Percentiles rank a stretch among this genome's conserved stretches.
Conservation (phyloP, 2,329 filamentous ascomycete genomes). For the Botrytis medusae region DNA sequence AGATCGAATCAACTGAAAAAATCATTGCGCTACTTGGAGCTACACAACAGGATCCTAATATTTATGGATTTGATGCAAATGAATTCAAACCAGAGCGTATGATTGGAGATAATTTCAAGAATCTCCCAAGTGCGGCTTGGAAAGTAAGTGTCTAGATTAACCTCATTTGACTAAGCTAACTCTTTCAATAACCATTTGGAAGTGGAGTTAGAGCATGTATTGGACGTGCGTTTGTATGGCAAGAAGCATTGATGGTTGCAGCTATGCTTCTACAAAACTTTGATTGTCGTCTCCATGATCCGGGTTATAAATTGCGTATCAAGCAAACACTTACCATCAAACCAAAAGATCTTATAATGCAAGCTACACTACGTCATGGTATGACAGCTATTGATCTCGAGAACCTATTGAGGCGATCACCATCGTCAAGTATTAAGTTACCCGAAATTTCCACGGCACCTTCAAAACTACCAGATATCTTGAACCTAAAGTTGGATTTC, state of each 20-base stretch:
- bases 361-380: slow-evolving; percentile 53
- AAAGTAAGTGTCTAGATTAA: slow-evolving; percentile 42
- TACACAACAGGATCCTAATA: slow-evolving; percentile 60
- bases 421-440: background rate
- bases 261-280: slow-evolving; percentile 70
- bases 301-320: slow-evolving; percentile 55
- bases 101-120: slow-evolving; percentile 66
- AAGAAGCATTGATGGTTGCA: slow-evolving; percentile 64
- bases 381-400: slow-evolving; percentile 47
- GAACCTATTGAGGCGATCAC: slow-evolving; percentile 36
- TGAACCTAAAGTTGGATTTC: background rate
- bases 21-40: slow-evolving; percentile 52
- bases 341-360: slow-evolving; percentile 63
- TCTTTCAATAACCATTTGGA: slow-evolving; percentile 69
- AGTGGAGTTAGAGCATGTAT: slow-evolving; percentile 71
- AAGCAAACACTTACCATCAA: slow-evolving; percentile 61
- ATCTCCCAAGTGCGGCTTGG: slow-evolving; percentile 48
- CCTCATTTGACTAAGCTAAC: background rate
- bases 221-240: slow-evolving; percentile 71
- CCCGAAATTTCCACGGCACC: background rate
- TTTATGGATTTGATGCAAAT: slow-evolving; percentile 64
- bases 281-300: slow-evolving; percentile 61
- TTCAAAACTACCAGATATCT: background rate
- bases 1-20: slow-evolving; percentile 49
- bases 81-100: slow-evolving; percentile 72